Conservation (phyloP, 768 basidiomycete species). For the Rhodosporidiobolus sp. region DNA sequence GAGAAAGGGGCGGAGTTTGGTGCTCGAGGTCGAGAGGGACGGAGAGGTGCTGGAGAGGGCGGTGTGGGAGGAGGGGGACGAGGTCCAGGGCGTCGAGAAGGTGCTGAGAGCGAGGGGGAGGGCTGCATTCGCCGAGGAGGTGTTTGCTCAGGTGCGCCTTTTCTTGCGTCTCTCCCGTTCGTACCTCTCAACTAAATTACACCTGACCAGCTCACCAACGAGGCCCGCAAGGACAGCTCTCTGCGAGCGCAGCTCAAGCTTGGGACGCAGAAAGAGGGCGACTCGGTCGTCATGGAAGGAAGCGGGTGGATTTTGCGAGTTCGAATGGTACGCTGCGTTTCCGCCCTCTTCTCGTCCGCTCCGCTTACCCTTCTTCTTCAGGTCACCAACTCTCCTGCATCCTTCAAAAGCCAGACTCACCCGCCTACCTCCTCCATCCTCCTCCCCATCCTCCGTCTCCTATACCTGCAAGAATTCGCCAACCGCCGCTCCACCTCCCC, state of each 20-base stretch:
- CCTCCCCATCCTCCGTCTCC: conserved; percentile 27
- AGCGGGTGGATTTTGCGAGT: conserved; percentile 5
- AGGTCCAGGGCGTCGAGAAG: not conserved
- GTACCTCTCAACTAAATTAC: too few species aligned
- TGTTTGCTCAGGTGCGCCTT: conserved; percentile 31
- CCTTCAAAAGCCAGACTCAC: not conserved
- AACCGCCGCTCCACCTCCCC: conserved; percentile 2
- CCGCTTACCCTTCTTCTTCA: not conserved
- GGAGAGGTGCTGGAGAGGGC: not conserved
- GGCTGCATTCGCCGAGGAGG: conserved; percentile 34
- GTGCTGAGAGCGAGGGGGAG: conserved; percentile 9
- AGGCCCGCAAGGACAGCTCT: not conserved
- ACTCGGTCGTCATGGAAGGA: conserved; percentile 12
- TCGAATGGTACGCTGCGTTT: not conserved
- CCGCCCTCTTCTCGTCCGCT: not conserved
- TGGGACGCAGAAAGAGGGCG: conserved; percentile 7
- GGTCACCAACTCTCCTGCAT: not conserved
- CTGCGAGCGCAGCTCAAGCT: conserved; percentile 21
- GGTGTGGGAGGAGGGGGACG: conserved; percentile 1
- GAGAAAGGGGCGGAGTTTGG: conserved; percentile 14
- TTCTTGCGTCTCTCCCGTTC: not conserved
- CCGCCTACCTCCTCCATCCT: not conserved
- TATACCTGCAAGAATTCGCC: conserved; percentile 32
- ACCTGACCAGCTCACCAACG: conserved; percentile 29
- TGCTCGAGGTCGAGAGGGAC: not conserved